Base-by-base conservation (phyloP, 176 grass and related monocot genomes). In the Olyra latifolia region DNA sequence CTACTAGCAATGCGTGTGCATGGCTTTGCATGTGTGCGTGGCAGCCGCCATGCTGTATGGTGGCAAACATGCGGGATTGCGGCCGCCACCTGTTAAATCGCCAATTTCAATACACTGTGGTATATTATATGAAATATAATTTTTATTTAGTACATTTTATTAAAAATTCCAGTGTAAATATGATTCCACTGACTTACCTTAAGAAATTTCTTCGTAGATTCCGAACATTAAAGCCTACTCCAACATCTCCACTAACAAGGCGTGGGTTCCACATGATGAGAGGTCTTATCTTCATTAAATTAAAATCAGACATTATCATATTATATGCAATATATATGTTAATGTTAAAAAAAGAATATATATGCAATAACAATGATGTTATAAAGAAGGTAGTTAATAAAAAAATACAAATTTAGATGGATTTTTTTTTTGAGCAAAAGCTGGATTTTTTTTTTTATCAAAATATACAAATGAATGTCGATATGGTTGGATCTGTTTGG, bases 251-350 rank as follows among this genome's bases (percentile, higher is more conserved):
- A 75, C 95, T 98, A 43, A 98, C 86, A 75, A 98, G 96, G 9
- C 96, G 86, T 57, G 96, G 96, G 63, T 98, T 98, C 96, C 96
- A 98, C 92, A 98, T 98, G 79, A 98, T 53, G 30, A 98, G 90
- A 50, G 96, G 92, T 65, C 81, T 93, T 87, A 87, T 94, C 96
- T 95, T 84, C 82, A 91, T 83, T 85, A 5, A 81, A 86, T 85
- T 66, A 91, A 63, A 89, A 77, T 53, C 14, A 39, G 78, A 64
- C 66, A 80, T 55, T 85, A 58, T 29, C 49, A 55, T 24, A 76
- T 48, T 76, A 56, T 45, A 55, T 58, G 8, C 2, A 65, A 64
- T 47, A 56, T 40, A 23, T n/a, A n/a, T n/a, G n/a, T n/a, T n/a
- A n/a, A n/a, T n/a, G n/a, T n/a, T n/a, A n/a, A n/a, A n/a, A n/a